Evolutionary conservation across 495 filamentous ascomycete species (phyloP).

Genomic region (Chaetomidium leptoderma): DNA sequence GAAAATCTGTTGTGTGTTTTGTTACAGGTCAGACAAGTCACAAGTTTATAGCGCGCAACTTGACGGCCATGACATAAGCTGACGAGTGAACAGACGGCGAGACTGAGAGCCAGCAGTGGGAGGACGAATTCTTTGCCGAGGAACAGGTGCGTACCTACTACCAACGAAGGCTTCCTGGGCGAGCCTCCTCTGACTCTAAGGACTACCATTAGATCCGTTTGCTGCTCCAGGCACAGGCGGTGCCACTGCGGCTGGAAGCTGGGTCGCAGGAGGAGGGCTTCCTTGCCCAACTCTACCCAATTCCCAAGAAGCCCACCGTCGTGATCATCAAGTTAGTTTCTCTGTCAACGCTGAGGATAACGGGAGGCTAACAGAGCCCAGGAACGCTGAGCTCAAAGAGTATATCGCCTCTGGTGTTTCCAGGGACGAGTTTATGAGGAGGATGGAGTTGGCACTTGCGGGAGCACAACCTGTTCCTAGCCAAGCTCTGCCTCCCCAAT

Average conservation of each 20-base stretch:
- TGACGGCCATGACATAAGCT: neutral
- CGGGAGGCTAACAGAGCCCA: constrained; percentile 20
- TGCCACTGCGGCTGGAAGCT: constrained; percentile 63
- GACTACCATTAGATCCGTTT: constrained; percentile 34
- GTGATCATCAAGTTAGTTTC: constrained; percentile 68
- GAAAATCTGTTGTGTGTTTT: constrained; percentile 45
- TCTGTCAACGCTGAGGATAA: neutral
- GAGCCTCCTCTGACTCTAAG: neutral
- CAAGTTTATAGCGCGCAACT: neutral
- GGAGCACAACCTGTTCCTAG: constrained; percentile 1
- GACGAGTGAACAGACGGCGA: constrained; percentile 49
- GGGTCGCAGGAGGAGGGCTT: constrained; percentile 76
- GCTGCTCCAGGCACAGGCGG: constrained; percentile 53
- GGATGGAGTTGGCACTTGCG: constrained; percentile 42
- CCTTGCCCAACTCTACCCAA: constrained; percentile 72
- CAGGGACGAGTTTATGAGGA: constrained; percentile 54
- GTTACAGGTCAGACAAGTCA: constrained; percentile 42
- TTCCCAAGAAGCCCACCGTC: constrained; percentile 67
- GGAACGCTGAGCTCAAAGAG: constrained; percentile 59
- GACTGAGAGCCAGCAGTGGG: constrained; percentile 67
- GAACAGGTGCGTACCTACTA: constrained; percentile 44
- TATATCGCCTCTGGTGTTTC: constrained; percentile 57
- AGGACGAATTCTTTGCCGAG: constrained; percentile 64
- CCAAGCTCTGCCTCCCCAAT: neutral
- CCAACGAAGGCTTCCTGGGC: neutral